Percentiles rank a stretch among this genome's conserved stretches.
These are phyloP conservation scores for Andrographis paniculata DNA, from an alignment of 305 asterid genomes.

Conservation along the genomic window DNA sequence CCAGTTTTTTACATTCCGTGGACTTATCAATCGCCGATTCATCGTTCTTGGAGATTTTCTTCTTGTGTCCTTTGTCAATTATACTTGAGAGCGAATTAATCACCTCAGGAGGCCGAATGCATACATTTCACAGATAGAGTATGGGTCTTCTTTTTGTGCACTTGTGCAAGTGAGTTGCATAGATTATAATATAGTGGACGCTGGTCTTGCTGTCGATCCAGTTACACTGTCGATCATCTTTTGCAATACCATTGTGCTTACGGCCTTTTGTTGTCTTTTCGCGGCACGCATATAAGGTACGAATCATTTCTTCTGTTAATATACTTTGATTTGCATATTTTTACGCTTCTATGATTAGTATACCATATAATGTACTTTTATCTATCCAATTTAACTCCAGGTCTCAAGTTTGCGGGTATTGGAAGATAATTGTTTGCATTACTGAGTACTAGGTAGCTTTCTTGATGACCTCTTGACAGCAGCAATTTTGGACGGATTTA, in stretches of 20 bases:
- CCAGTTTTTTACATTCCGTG: slow-evolving; percentile 61
- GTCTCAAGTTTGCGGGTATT: slow-evolving; percentile 29
- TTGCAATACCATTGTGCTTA: slow-evolving; percentile 22
- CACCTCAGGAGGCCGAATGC: slow-evolving; percentile 43
- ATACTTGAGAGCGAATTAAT: slow-evolving; percentile 67
- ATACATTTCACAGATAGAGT: slow-evolving; percentile 30
- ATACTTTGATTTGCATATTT: background rate
- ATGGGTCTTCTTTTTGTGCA: slow-evolving; percentile 44
- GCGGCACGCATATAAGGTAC: slow-evolving; percentile 32
- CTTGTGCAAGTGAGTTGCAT: slow-evolving; percentile 43
- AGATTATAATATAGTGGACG: slow-evolving; percentile 9
- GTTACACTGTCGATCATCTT: slow-evolving; percentile 22
- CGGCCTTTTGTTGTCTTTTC: slow-evolving; percentile 31
- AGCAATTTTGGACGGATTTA: slow-evolving; percentile 25
- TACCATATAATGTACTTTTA: slow-evolving; percentile 1
- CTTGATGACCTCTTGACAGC: slow-evolving; percentile 13
- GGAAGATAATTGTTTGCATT: slow-evolving; percentile 2
- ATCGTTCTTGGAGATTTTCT: slow-evolving; percentile 59
- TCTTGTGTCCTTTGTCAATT: slow-evolving; percentile 73
- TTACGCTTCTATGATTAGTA: slow-evolving; percentile 5
- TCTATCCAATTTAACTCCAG: slow-evolving; percentile 25
- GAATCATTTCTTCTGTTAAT: background rate
- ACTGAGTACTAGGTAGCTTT: slow-evolving; percentile 24
- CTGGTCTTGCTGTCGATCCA: slow-evolving; percentile 23
- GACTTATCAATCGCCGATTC: slow-evolving; percentile 78